phyloP scores from a whole-genome alignment of 768 basidiomycete species.

The Collybia sp. region DNA sequence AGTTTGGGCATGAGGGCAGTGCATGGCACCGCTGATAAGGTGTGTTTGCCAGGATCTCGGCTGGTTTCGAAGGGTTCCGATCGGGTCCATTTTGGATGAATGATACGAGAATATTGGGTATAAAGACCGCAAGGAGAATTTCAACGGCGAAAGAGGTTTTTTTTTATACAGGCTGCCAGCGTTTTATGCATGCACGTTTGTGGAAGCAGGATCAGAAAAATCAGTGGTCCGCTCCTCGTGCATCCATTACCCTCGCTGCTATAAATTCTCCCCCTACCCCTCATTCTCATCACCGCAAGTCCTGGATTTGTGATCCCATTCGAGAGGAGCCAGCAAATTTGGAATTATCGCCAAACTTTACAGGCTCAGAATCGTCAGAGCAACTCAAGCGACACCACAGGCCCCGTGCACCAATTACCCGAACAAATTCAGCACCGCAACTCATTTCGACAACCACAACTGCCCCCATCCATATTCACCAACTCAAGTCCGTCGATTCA shows the following conservation, averaged over 20 bases:
- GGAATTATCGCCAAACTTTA: slow-evolving; percentile 16
- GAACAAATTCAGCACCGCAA: slow-evolving; percentile 49
- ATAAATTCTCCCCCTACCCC: neutral
- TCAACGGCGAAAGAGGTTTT: slow-evolving; percentile 8
- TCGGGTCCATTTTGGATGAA: slow-evolving; percentile 18
- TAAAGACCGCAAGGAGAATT: slow-evolving; percentile 32
- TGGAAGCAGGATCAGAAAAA: slow-evolving; percentile 17
- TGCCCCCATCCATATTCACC: slow-evolving; percentile 17
- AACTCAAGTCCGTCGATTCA: slow-evolving; percentile 27
- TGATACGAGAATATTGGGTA: slow-evolving; percentile 16
- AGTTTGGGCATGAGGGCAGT: slow-evolving; percentile 6
- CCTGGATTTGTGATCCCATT: slow-evolving; percentile 42
- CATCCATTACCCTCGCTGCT: slow-evolving; percentile 1
- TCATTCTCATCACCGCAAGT: slow-evolving; percentile 18
- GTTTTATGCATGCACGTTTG: slow-evolving; percentile 43
- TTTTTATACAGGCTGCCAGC: neutral
- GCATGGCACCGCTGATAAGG: slow-evolving; percentile 28
- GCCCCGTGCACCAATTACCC: slow-evolving; percentile 36
- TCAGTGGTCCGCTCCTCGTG: slow-evolving; percentile 10
- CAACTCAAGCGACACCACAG: slow-evolving; percentile 57
- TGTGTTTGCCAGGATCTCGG: slow-evolving; percentile 7
- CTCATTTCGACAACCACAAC: slow-evolving; percentile 61
- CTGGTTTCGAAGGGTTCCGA: slow-evolving; percentile 10
- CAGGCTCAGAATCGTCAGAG: slow-evolving; percentile 12
- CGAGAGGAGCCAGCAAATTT: slow-evolving; percentile 41